These are phyloP conservation scores for Cylindrotheca fusiformis DNA, from an alignment of 108 stramenopile species.

Conservation along the genomic window DNA sequence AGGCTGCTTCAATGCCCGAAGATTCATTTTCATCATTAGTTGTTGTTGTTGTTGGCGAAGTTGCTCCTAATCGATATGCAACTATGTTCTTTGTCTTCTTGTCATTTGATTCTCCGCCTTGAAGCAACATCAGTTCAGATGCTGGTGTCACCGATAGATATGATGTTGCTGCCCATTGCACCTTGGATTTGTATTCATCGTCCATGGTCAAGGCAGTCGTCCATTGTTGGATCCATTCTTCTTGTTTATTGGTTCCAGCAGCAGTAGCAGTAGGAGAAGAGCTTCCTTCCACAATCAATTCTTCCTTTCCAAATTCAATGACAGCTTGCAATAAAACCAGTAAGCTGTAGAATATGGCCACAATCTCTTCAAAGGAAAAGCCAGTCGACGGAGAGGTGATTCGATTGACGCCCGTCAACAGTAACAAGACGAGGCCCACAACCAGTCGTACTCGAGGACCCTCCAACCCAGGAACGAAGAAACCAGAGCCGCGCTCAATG, in stretches of 20 bases:
- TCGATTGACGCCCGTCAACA: conserved; percentile 50
- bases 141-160: conserved; percentile 53
- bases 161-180: conserved; percentile 52
- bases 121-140: conserved; percentile 35
- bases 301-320: conserved; percentile 66
- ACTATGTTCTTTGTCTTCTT: conserved; percentile 4
- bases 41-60: background rate
- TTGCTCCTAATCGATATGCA: conserved; percentile 25
- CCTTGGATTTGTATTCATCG: conserved; percentile 17
- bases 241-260: background rate
- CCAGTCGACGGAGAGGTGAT: conserved; percentile 7
- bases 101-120: conserved; percentile 3
- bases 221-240: conserved; percentile 26
- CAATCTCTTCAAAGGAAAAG: conserved; percentile 38
- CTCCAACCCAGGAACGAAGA: conserved; percentile 94
- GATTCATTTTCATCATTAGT: background rate
- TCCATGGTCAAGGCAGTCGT: conserved; percentile 4
- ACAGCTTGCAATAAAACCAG: conserved; percentile 70
- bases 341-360: conserved; percentile 51
- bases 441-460: conserved; percentile 78
- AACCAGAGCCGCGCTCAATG: conserved; percentile 92
- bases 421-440: conserved; percentile 56
- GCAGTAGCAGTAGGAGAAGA: background rate
- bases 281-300: conserved; percentile 13
- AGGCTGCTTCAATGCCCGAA: conserved; percentile 22